phyloP scores from a whole-genome alignment of 78 protist species.

The Creolimax fragrantissima region DNA sequence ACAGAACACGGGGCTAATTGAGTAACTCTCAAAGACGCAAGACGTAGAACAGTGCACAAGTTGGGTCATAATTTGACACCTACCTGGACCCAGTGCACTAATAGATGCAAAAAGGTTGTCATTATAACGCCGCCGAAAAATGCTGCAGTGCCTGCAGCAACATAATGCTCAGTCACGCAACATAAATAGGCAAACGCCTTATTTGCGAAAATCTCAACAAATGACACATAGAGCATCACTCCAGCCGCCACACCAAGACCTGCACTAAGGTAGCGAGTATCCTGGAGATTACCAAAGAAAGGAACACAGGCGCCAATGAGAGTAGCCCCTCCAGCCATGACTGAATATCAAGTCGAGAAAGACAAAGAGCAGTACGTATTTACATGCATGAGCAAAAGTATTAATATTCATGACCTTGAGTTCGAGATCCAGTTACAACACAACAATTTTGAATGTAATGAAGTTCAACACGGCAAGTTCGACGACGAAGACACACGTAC shows the following conservation, averaged over 20 bases:
- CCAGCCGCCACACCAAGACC: slow-evolving; percentile 49
- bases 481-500: too few species aligned
- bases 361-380: too few species aligned
- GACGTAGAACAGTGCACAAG: too few species aligned
- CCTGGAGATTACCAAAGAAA: neutral
- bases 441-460: too few species aligned
- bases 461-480: too few species aligned
- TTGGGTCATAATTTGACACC: too few species aligned
- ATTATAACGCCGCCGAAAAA: slow-evolving; percentile 41
- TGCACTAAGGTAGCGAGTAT: slow-evolving; percentile 2
- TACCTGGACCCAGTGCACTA: slow-evolving; percentile 12
- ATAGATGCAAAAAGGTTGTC: neutral
- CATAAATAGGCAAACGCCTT: neutral
- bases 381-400: too few species aligned
- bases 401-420: too few species aligned
- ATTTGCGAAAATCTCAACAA: slow-evolving; percentile 47
- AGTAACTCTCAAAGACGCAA: too few species aligned
- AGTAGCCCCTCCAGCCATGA: neutral
- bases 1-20: too few species aligned
- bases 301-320: neutral
- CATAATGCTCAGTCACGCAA: neutral
- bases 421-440: too few species aligned
- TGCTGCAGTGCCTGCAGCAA: neutral
- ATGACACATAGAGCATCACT: slow-evolving; percentile 62
- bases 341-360: neutral